phyloP scores from a whole-genome alignment of 2,329 filamentous ascomycete genomes.

The Coniochaeta ligniaria region DNA sequence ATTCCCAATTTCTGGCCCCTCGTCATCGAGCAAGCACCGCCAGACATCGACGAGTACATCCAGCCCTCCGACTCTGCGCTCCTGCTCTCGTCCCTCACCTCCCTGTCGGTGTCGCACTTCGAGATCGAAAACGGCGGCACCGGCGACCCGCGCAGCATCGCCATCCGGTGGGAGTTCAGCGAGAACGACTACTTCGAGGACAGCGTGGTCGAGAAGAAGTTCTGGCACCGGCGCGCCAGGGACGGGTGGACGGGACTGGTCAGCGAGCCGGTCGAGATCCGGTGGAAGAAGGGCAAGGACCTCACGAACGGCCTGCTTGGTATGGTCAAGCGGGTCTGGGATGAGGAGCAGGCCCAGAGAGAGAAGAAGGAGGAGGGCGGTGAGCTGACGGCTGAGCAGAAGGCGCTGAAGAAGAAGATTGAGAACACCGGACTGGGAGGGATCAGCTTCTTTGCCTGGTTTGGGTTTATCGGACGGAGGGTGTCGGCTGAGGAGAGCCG shows the following conservation, averaged over 20 bases:
- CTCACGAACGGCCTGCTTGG: constrained; percentile 73
- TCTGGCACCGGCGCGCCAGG: constrained; percentile 70
- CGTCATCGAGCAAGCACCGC: constrained; percentile 79
- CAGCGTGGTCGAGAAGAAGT: constrained; percentile 77
- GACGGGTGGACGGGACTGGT: constrained; percentile 71
- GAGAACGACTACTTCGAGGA: constrained; percentile 80
- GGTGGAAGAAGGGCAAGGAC: constrained; percentile 83
- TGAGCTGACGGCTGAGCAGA: constrained; percentile 38
- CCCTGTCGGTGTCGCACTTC: constrained; percentile 70
- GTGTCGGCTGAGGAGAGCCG: constrained; percentile 67
- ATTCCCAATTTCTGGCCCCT: constrained; percentile 94
- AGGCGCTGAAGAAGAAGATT: constrained; percentile 46
- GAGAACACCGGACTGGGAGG: constrained; percentile 55
- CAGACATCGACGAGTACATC: constrained; percentile 83
- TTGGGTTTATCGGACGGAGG: constrained; percentile 67
- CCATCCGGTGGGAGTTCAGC: constrained; percentile 70
- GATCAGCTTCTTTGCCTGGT: constrained; percentile 82
- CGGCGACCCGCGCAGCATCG: constrained; percentile 75
- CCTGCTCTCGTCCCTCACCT: constrained; percentile 60
- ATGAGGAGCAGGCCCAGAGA: constrained; percentile 44
- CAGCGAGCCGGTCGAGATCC: constrained; percentile 80
- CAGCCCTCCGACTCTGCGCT: constrained; percentile 71
- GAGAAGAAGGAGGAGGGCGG: constrained; percentile 24
- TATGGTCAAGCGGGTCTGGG: constrained; percentile 62
- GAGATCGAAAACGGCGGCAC: constrained; percentile 57